Base-by-base conservation (phyloP, 2,329 filamentous ascomycete genomes). In the Exophiala xenobiotica region DNA sequence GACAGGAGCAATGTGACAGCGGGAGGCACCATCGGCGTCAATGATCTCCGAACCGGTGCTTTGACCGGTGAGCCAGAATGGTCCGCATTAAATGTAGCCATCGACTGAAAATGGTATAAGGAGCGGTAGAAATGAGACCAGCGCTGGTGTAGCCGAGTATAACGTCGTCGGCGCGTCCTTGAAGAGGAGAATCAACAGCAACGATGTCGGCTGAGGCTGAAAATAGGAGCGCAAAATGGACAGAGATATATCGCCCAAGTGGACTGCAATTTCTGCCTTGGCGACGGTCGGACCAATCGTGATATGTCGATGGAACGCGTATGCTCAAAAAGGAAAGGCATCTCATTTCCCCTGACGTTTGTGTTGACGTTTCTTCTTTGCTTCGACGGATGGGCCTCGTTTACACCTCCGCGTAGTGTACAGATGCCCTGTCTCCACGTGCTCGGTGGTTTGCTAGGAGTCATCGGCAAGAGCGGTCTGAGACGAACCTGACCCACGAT, bases 341-440 rank as follows among this genome's bases (percentile, higher is more conserved):
- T 14, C 35, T 39, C 33, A 47, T 47, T 47, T 47, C 45, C 45
- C 45, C 33, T 29, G 33, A 40, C 26, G 26, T 38, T 22, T 23
- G 20, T 40, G 7, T 24, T 40, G 38, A 40, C 38, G 19, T 8
- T 19, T 22, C 38, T 20, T 22, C 18, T 2, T 40, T 20, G 38
- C 20, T 24, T 24, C 38, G 18, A 40, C 31, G 31, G 12, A 5
- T 35, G 5, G 7, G 18, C 11, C 12, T 16, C 31, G 31, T 35
- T 16, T 35, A 16, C n/a, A 16, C 31, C 31, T 35, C 31, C n/a
- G 18, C n/a, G 3, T n/a, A 19, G 37, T 8, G n/a, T 20, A 19
- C 8, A 23, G 7, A n/a, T 22, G 3, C 11, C 29, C 29, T 33
- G 29, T 11, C 29, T 9, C 12, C 29, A 33, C 29, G 3, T 33